Evolutionary conservation across 208 protist species (phyloP), one percentile per base, ranked within the genome.

Genomic region (Acanthamoeba polyphaga): DNA sequence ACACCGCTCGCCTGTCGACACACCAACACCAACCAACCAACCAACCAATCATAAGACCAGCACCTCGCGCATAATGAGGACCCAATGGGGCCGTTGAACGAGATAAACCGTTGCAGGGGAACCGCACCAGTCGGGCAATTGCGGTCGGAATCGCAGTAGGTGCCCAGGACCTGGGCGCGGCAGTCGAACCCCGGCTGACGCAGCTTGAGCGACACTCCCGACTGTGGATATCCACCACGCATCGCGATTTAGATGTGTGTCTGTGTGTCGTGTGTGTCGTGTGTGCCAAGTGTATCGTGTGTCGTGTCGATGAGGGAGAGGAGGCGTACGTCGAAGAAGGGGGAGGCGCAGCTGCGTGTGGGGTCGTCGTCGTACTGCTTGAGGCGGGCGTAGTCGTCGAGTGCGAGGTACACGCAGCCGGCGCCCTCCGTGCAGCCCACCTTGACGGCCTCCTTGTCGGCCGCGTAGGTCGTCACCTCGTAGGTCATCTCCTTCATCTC

Each of bases 341-440:
- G 4, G 7, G 72, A 7, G 38, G 72, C 72, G 38, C 72, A 80
- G 72, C 46, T 80, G 72, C 72, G 72, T 0, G 72, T 80, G 38
- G 72, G 72, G n/a, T 80, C 72, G 32, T 80, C 72, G 1, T 32
- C 72, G n/a, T 32, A 80, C 4, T 80, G 72, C 24, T 80, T 80
- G 19, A 15, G 9, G 66, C 12, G 66, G 22, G 72, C 72, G 38
- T 80, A 80, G 38, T 80, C 72, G 3, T 80, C 72, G 3, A 80
- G 72, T 0, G 72, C 24, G 72, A 80, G 72, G 32, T 80, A 80
- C 8, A 12, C 13, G 19, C 72, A 80, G 1, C 72, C 72, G 32
- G 72, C 38, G 38, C 38, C 38, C 38, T 43, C 15, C 13, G 13
- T 46, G 15, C 13, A 43, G 3, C 38, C 38, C 38, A 43, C 38